Evolutionary conservation across 2,329 filamentous ascomycete species (phyloP), one percentile per base, ranked within the genome.

Genomic region (Xylaria polymorpha): DNA sequence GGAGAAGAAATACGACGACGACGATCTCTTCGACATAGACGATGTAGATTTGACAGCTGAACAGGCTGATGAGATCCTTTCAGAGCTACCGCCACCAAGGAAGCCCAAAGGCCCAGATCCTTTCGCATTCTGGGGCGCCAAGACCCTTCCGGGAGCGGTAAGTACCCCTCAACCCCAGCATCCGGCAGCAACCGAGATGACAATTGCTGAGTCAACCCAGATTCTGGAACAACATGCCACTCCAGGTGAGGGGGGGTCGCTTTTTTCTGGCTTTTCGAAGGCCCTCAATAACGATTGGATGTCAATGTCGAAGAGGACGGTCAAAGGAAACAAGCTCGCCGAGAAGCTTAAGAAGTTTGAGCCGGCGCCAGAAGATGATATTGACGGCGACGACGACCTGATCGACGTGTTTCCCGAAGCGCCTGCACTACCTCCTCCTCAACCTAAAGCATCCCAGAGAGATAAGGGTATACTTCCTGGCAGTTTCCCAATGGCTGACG

Each of bases 311-410:
- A 80, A 80, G 61, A 86, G 85, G 73, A 88, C 86, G 78, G 37
- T 53, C 25, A 78, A 75, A 67, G 80, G 81, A 68, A 83, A 83
- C 70, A 88, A 85, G 76, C 85, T 89, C 76, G 83, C 86, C 65
- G 86, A 89, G 75, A 85, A 82, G 74, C 82, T 88, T 69, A 87
- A 84, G 78, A 83, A 85, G 37, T 89, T 89, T 74, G 86, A 90
- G 78, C 74, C 82, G 60, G 72, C 77, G 61, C 77, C 81, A 61
- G 80, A 84, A 71, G 77, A 80, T 60, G 74, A 73, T 25, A 73
- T 76, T 25, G 74, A 73, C 4, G 59, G 25, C 29, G 74, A 73
- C 4, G 59, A 25, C 20, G 79, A 81, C 61, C 76, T 81, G 37
- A 76, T 80, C 56, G 76, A 80, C 55, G 77, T 79, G 55, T 75